phyloP scores from a whole-genome alignment of 1,284 basidiomycete genomes.

The Austroboletus olivaceoglutinosus region DNA sequence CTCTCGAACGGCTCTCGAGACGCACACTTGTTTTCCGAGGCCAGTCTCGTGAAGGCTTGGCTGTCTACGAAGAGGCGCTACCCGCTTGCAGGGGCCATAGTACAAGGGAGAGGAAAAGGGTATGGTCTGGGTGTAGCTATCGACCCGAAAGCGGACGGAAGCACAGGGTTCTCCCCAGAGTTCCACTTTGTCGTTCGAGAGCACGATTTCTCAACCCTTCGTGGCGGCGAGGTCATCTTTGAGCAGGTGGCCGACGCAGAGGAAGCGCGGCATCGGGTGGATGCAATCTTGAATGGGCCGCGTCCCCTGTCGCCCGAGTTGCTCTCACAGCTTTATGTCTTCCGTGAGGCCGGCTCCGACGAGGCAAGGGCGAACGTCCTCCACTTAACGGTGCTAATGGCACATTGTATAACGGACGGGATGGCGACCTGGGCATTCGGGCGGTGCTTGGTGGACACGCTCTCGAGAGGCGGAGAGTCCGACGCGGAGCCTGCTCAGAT shows the following conservation, averaged over 20 bases:
- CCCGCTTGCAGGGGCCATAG: constrained; percentile 16
- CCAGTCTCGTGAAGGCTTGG: constrained; percentile 19
- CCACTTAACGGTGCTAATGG: constrained; percentile 16
- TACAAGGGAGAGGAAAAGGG: background rate
- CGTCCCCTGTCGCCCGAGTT: constrained; percentile 23
- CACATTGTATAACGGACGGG: constrained; percentile 21
- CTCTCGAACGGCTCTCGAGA: constrained; percentile 10
- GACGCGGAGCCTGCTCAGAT: too few relatives aligned
- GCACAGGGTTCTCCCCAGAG: background rate
- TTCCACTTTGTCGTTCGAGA: constrained; percentile 22
- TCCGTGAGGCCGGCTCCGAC: constrained; percentile 1
- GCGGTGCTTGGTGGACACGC: too few relatives aligned
- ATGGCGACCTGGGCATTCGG: background rate
- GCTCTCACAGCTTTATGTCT: constrained; percentile 12
- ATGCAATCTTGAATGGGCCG: constrained; percentile 7
- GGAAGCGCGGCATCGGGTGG: constrained; percentile 1
- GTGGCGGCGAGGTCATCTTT: constrained; percentile 8
- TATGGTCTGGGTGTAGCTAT: too few relatives aligned
- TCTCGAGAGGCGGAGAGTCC: too few relatives aligned
- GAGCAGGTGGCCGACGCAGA: constrained; percentile 7
- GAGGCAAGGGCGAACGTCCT: background rate
- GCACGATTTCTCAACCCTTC: constrained; percentile 11
- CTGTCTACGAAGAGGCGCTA: constrained; percentile 21
- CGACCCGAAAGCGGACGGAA: background rate
- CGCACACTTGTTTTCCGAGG: constrained; percentile 10